phyloP scores from a whole-genome alignment of 139 green algal genomes.

The Microglena sp. region DNA sequence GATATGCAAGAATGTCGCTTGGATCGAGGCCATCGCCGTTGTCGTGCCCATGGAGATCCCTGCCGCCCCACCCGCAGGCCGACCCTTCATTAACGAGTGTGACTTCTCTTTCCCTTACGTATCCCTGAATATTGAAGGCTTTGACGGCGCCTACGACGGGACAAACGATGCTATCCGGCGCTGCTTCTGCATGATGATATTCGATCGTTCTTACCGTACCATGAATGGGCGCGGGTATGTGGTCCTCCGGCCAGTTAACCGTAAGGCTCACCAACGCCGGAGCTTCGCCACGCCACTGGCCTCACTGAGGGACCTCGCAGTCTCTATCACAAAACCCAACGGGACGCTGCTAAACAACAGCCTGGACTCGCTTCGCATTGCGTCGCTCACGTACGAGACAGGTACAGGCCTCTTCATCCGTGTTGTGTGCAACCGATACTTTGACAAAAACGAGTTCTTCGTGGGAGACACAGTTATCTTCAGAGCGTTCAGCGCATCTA shows the following conservation, averaged over 20 bases:
- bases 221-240: constrained; percentile 8
- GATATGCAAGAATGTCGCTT: background rate
- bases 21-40: constrained; percentile 1
- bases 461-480: constrained; percentile 2
- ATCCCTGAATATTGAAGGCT: background rate
- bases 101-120: constrained; percentile 9
- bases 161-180: constrained; percentile 4
- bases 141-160: constrained; percentile 4
- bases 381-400: background rate
- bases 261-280: constrained; percentile 1
- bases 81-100: background rate
- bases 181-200: constrained; percentile 1
- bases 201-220: background rate
- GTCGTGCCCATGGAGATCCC: constrained; percentile 8
- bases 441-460: constrained; percentile 8
- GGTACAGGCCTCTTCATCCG: background rate
- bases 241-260: background rate
- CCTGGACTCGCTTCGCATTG: background rate
- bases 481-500: background rate
- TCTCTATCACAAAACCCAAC: background rate
- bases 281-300: background rate
- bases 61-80: background rate
- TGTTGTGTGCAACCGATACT: background rate
- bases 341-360: constrained; percentile 11
- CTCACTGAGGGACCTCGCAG: constrained; percentile 1